Conservation (phyloP, 352 stramenopile genomes). For the Halophytophthora batemanensis region DNA sequence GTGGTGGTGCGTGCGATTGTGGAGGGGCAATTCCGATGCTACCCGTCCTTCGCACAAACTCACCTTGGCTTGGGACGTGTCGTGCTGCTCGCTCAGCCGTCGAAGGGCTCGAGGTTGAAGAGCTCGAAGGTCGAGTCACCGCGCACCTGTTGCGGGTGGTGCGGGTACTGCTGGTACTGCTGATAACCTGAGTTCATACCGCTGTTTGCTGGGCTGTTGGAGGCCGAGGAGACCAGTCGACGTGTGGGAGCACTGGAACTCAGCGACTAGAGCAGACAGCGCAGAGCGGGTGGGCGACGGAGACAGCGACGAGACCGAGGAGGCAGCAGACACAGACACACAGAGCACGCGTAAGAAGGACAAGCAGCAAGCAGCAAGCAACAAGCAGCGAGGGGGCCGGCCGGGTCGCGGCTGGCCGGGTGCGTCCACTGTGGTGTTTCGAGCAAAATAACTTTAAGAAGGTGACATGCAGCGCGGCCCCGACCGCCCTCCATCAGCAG, state of each 20-base stretch:
- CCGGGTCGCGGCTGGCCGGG: too few species aligned
- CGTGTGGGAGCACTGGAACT: not conserved
- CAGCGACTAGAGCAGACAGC: not conserved
- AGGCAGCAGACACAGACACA: constrained; percentile 2
- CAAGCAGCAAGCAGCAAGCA: constrained; percentile 25
- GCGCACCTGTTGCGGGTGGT: constrained; percentile 10
- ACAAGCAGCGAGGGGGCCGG: too few species aligned
- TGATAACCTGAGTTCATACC: not conserved
- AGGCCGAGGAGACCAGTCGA: not conserved
- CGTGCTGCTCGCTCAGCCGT: constrained; percentile 12
- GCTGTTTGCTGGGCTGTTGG: not conserved
- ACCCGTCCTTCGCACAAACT: too few species aligned
- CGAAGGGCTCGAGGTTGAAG: constrained; percentile 30
- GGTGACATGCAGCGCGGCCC: constrained; percentile 24
- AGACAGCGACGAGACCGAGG: not conserved
- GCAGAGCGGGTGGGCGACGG: too few species aligned
- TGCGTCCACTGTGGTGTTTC: constrained; percentile 3
- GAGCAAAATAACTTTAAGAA: constrained; percentile 29
- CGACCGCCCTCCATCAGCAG: constrained; percentile 13
- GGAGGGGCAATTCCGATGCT: too few species aligned
- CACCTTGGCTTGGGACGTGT: not conserved
- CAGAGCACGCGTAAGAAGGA: constrained; percentile 7
- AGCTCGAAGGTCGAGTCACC: constrained; percentile 18
- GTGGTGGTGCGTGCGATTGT: too few species aligned
- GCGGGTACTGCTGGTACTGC: constrained; percentile 1